Conservation (phyloP, 306 rosid species). For the Quercus agrifolia region DNA sequence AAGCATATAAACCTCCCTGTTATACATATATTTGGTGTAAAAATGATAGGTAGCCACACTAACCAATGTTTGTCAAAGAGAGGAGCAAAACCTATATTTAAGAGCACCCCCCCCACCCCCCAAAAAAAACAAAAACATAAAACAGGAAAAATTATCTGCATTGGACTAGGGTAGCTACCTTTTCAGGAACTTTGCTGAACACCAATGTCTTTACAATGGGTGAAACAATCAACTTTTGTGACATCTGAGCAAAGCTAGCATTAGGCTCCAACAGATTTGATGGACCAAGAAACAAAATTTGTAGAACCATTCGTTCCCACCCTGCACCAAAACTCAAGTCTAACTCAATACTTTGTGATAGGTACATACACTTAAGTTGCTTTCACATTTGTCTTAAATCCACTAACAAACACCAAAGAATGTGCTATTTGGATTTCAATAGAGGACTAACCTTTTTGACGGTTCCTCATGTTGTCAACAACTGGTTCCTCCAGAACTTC, state of each 20-base stretch:
- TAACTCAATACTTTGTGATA: not conserved
- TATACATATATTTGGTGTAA: not conserved
- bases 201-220: conserved; percentile 93
- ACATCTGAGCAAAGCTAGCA: conserved; percentile 86
- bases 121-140: no score
- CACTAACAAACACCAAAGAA: not conserved
- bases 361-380: not conserved
- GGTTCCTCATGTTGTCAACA: conserved; percentile 63
- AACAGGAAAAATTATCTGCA: not conserved
- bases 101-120: not conserved
- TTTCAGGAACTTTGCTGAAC: conserved; percentile 93
- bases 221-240: conserved; percentile 91
- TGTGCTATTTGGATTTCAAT: not conserved
- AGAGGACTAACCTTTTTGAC: conserved; percentile 64
- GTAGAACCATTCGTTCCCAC: conserved; percentile 99
- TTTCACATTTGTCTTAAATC: not conserved
- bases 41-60: not conserved
- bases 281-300: conserved; percentile 95
- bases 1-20: not conserved
- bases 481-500: conserved; percentile 80
- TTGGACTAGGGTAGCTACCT: conserved; percentile 38
- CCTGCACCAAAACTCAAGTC: conserved; percentile 43
- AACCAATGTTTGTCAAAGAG: not conserved
- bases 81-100: not conserved
- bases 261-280: conserved; percentile 90